Conservation (phyloP, 352 stramenopile genomes). For the Phytophthora constricta region DNA sequence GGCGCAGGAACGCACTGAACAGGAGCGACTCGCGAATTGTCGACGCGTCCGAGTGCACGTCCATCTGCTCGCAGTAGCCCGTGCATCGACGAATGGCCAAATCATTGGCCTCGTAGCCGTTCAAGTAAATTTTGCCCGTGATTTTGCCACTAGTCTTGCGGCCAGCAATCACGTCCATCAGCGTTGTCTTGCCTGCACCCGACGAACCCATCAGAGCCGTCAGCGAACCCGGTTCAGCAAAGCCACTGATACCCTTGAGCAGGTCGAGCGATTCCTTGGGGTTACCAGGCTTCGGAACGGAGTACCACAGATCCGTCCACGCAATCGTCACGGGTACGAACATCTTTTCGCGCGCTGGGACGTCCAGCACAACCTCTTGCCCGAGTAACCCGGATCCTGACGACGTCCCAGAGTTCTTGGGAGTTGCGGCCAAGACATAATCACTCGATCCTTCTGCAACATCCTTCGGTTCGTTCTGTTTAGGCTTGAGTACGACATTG, state of each 20-base stretch:
- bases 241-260: constrained; percentile 55
- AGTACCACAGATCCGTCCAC: constrained; percentile 43
- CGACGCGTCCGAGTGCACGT: constrained; percentile 31
- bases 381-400: constrained; percentile 7
- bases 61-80: constrained; percentile 40
- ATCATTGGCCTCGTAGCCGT: constrained; percentile 34
- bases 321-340: constrained; percentile 40
- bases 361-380: constrained; percentile 14
- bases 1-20: constrained; percentile 81
- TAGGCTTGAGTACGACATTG: constrained; percentile 13
- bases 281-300: constrained; percentile 36
- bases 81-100: constrained; percentile 28
- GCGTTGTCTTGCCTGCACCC: constrained; percentile 76
- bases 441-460: neutral
- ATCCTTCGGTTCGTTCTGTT: neutral
- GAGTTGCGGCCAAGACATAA: constrained; percentile 22
- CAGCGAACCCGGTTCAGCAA: constrained; percentile 57
- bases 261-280: constrained; percentile 46
- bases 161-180: constrained; percentile 91
- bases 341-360: constrained; percentile 18
- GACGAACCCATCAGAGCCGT: constrained; percentile 86
- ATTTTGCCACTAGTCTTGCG: constrained; percentile 67
- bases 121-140: constrained; percentile 51
- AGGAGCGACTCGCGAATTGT: constrained; percentile 68
- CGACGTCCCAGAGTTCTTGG: constrained; percentile 18